phyloP scores from a whole-genome alignment of 2,329 filamentous ascomycete species.

The Gliomastix tumulicola region DNA sequence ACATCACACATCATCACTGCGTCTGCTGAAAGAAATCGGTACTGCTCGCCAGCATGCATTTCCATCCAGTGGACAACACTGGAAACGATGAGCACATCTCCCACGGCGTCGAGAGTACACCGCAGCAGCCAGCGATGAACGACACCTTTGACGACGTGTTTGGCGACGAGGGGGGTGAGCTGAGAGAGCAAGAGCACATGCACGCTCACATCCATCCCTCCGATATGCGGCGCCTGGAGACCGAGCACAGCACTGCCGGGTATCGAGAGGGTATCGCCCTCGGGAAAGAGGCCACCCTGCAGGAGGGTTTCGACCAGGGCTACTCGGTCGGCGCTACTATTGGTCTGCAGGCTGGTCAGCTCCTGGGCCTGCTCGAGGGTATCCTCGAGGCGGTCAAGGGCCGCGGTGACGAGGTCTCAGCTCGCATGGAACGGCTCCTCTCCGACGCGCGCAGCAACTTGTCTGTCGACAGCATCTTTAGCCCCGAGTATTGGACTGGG shows the following conservation, averaged over 20 bases:
- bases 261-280: constrained; percentile 81
- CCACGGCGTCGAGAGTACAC: constrained; percentile 8
- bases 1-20: too few relatives aligned
- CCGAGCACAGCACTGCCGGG: constrained; percentile 74
- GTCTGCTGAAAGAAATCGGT: too few relatives aligned
- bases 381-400: constrained; percentile 42
- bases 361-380: constrained; percentile 73
- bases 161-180: constrained; percentile 12
- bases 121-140: constrained; percentile 5
- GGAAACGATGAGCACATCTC: constrained; percentile 16
- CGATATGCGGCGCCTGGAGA: constrained; percentile 68
- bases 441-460: constrained; percentile 51
- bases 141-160: constrained; percentile 29
- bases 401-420: constrained; percentile 13
- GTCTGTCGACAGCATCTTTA: constrained; percentile 56
- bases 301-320: constrained; percentile 86
- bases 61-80: constrained; percentile 20
- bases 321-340: constrained; percentile 78
- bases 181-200: constrained; percentile 4
- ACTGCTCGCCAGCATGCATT: constrained; percentile 19
- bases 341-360: constrained; percentile 64
- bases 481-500: constrained; percentile 55
- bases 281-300: constrained; percentile 70
- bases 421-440: constrained; percentile 24
- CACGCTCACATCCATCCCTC: constrained; percentile 35